Evolutionary conservation across 768 basidiomycete genomes (phyloP).

Genomic region (Cyclocybe cylindracea): DNA sequence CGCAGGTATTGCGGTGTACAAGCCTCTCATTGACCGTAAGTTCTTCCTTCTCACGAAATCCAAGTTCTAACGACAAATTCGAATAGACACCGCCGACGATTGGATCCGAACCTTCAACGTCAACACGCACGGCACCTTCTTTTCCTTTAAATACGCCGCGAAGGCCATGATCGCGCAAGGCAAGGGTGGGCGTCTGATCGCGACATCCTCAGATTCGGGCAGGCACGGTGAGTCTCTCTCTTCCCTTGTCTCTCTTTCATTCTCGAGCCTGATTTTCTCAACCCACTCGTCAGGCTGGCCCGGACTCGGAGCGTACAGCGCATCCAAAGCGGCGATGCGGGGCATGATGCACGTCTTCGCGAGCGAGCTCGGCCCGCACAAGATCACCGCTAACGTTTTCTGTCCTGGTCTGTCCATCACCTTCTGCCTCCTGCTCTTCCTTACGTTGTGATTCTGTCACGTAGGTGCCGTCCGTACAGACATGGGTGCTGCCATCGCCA

Average conservation of each 20-base stretch:
- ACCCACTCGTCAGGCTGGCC: not conserved
- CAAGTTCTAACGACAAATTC: not conserved
- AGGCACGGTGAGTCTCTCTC: slow-evolving; percentile 22
- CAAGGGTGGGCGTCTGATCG: slow-evolving; percentile 55
- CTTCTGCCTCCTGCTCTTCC: too few relatives aligned
- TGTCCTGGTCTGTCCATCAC: too few relatives aligned
- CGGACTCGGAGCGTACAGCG: too few relatives aligned
- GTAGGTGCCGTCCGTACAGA: too few relatives aligned
- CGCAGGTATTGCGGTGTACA: slow-evolving; percentile 29
- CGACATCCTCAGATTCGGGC: slow-evolving; percentile 32
- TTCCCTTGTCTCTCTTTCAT: not conserved
- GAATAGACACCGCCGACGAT: slow-evolving; percentile 31
- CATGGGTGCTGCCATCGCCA: too few relatives aligned
- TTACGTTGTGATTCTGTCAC: too few relatives aligned
- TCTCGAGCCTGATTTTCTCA: not conserved
- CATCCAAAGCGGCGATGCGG: not conserved
- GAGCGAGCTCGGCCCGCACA: too few relatives aligned
- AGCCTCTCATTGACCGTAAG: slow-evolving; percentile 13
- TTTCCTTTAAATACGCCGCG: slow-evolving; percentile 66
- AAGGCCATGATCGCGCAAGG: slow-evolving; percentile 60
- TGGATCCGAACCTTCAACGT: slow-evolving; percentile 47
- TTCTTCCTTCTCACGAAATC: not conserved
- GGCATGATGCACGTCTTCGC: too few relatives aligned
- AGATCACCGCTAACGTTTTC: too few relatives aligned
- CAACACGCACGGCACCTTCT: slow-evolving; percentile 59